Evolutionary conservation across 495 filamentous ascomycete genomes (phyloP).

Genomic region (Penicillium salamii): DNA sequence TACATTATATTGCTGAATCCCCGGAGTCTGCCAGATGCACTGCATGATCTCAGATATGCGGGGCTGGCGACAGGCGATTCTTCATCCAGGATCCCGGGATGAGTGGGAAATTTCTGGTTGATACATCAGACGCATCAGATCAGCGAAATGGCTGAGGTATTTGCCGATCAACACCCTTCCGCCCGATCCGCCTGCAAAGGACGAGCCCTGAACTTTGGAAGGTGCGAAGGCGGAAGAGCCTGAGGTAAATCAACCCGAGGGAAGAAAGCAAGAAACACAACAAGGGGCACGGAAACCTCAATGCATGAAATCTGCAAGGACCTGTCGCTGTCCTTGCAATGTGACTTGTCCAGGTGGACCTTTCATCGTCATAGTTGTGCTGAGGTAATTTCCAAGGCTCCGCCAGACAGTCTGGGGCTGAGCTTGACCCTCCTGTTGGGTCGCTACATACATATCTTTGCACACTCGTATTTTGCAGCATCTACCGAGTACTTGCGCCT

Average conservation of each 20-base stretch:
- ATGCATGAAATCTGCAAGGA: slow-evolving; percentile 39
- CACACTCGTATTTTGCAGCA: no score
- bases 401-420: no score
- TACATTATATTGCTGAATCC: neutral
- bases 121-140: neutral
- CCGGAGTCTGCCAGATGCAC: slow-evolving; percentile 6
- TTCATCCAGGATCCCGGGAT: slow-evolving; percentile 13
- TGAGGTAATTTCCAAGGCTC: slow-evolving; percentile 5
- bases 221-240: no score
- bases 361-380: slow-evolving; percentile 27
- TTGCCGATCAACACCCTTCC: neutral
- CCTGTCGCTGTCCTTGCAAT: slow-evolving; percentile 28
- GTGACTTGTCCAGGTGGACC: slow-evolving; percentile 36
- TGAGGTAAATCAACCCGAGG: neutral
- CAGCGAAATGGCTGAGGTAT: neutral
- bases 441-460: neutral
- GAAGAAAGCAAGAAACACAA: neutral
- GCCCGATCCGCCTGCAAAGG: neutral
- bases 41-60: slow-evolving; percentile 17
- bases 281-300: slow-evolving; percentile 8
- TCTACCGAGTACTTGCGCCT: no score
- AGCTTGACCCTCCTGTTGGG: slow-evolving; percentile 2
- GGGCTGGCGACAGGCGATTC: slow-evolving; percentile 6
- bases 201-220: neutral
- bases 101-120: slow-evolving; percentile 2